A percentile compares a stretch with the other conserved stretches of the same genome.
These are phyloP conservation scores for Solanum bulbocastanum DNA, from an alignment of 257 asterid genomes.

Conservation along the genomic window DNA sequence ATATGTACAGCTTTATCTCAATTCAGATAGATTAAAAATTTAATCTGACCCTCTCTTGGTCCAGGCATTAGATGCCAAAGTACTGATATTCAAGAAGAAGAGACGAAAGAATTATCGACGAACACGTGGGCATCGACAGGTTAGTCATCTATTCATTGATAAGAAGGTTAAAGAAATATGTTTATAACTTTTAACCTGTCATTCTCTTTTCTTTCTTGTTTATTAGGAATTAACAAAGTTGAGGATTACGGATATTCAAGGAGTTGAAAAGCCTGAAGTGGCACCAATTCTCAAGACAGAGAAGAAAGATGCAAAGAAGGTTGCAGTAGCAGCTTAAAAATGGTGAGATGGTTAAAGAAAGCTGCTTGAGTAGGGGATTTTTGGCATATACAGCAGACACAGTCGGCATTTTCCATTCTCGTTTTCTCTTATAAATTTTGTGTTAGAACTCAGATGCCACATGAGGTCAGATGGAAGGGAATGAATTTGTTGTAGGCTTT, in stretches of 20 bases:
- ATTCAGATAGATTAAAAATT: background rate
- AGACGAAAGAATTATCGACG: constrained; percentile 95
- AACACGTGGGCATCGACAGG: constrained; percentile 93
- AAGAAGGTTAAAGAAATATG: background rate
- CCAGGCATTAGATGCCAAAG: constrained; percentile 94
- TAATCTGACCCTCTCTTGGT: background rate
- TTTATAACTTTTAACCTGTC: background rate
- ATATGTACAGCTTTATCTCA: background rate
- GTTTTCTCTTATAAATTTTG: background rate
- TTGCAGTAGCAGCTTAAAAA: constrained; percentile 34
- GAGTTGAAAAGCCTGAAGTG: constrained; percentile 57
- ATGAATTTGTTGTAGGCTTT: background rate
- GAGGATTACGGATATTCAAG: constrained; percentile 75
- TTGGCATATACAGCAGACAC: background rate
- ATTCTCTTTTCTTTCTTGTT: background rate
- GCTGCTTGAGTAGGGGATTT: constrained; percentile 5
- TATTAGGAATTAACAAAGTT: constrained; percentile 79
- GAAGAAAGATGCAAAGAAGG: constrained; percentile 36
- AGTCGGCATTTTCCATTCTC: background rate
- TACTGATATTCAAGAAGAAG: constrained; percentile 89
- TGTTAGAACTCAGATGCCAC: background rate
- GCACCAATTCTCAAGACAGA: constrained; percentile 23
- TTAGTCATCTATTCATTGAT: constrained; percentile 9
- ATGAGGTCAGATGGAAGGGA: background rate
- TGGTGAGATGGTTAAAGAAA: constrained; percentile 2